Evolutionary conservation across 2,329 filamentous ascomycete genomes (phyloP), one percentile per base, ranked within the genome.

Genomic region (Trichoderma sp.): DNA sequence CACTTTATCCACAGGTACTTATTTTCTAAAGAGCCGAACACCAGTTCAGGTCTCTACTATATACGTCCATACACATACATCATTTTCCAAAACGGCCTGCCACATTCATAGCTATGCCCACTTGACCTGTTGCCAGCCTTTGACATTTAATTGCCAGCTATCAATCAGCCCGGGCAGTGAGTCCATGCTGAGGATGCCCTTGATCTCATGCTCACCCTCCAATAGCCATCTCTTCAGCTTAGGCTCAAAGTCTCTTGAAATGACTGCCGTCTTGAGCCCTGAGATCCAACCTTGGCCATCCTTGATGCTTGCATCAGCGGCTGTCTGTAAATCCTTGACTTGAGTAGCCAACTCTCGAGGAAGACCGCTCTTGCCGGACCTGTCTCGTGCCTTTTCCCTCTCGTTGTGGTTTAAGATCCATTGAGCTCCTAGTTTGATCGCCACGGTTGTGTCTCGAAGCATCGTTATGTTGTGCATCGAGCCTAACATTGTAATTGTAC

Each of bases 301-400:
- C 39, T 73, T 74, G n/a, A 79, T 71, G 4, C 73, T 73, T 5
- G 71, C 70, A 4, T 76, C 76, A 1, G 79, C 78, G 0, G 72
- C 70, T 0, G 69, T 39, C 8, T 76, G 76, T 39, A 82, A 67
- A 1, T 70, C 70, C 72, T 80, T 82, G 12, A 79, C 68, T 27
- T 77, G 74, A 1, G 75, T 32, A 12, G 78, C 70, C 1, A 78
- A 73, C 1, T 81, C 80, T 50, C 80, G 81, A 2, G 78, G 76
- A 10, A 81, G 71, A 12, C 74, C 76, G 56, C 75, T 80, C 69
- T 77, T 78, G 1, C 79, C 79, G 0, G 78, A 81, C 6, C 78
- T 73, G 56, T 81, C 80, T 5, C 78, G 74, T 53, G 80, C 78
- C 68, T 78, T 81, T 64, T 80, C 77, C 5, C 75, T 76, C n/a